A percentile compares a stretch with the other conserved stretches of the same genome.
These are phyloP conservation scores for Rubroshorea leprosula DNA, from an alignment of 345 rosid species.

Conservation along the genomic window DNA sequence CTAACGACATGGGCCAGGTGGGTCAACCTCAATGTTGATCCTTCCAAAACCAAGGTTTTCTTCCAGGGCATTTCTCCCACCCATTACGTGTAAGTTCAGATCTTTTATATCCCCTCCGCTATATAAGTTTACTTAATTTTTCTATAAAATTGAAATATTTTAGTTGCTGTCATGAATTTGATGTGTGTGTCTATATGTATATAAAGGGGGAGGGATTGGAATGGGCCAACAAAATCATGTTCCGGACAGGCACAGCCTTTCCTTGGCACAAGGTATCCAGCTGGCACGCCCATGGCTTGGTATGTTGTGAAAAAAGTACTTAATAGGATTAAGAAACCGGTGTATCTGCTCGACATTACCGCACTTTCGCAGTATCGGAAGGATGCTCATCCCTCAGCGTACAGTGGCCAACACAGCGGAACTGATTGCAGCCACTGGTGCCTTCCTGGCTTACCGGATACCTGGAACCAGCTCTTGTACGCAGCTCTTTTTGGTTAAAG, in stretches of 20 bases:
- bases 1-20: slow-evolving; percentile 93
- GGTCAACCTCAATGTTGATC: slow-evolving; percentile 60
- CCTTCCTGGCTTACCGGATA: slow-evolving; percentile 90
- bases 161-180: too few species aligned
- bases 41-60: slow-evolving; percentile 73
- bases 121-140: too few species aligned
- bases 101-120: too few species aligned
- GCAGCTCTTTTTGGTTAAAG: slow-evolving; percentile 37
- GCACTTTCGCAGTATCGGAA: slow-evolving; percentile 54
- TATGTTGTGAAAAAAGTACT: slow-evolving; percentile 64
- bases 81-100: slow-evolving; percentile 89
- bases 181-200: too few species aligned
- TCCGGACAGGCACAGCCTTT: slow-evolving; percentile 53
- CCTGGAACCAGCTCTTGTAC: slow-evolving; percentile 79
- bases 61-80: slow-evolving; percentile 80
- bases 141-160: too few species aligned
- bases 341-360: slow-evolving; percentile 66
- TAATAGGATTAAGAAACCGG: slow-evolving; percentile 66
- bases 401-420: slow-evolving; percentile 31
- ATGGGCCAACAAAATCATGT: slow-evolving; percentile 53
- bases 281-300: slow-evolving; percentile 65
- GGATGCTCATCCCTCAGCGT: slow-evolving; percentile 72
- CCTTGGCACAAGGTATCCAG: slow-evolving; percentile 60
- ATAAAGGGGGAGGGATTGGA: slow-evolving; percentile 87
- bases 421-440: slow-evolving; percentile 94